These are phyloP conservation scores for Diaporthe capsici DNA, from an alignment of 2,329 filamentous ascomycete species.

Conservation along the genomic window DNA sequence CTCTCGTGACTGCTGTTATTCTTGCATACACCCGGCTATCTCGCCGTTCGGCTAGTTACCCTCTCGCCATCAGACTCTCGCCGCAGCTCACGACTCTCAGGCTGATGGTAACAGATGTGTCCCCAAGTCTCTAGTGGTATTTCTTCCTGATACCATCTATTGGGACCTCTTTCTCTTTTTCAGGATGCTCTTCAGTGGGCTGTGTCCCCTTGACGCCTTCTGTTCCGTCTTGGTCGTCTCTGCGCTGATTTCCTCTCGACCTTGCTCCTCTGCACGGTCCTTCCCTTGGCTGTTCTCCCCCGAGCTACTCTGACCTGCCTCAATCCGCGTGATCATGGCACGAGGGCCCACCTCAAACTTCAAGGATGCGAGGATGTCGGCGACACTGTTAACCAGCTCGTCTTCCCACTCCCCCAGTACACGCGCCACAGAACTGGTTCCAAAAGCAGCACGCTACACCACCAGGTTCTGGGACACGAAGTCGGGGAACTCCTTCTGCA, in stretches of 20 bases:
- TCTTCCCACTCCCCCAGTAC: background rate
- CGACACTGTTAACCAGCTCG: background rate
- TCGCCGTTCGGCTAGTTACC: background rate
- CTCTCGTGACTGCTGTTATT: background rate
- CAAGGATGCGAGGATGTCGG: background rate
- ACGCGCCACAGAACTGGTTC: too few relatives aligned
- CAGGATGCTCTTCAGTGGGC: background rate
- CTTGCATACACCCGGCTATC: background rate
- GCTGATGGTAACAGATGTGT: background rate
- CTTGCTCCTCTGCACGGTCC: background rate
- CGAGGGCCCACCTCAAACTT: too few relatives aligned
- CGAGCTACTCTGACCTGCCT: background rate
- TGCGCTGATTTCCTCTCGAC: background rate
- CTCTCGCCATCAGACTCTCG: too few relatives aligned
- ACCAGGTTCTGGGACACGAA: constrained; percentile 44
- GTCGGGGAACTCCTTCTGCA: constrained; percentile 85
- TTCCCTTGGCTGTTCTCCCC: background rate
- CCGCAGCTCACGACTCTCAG: background rate
- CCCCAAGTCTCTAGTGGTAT: background rate
- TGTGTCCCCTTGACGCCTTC: too few relatives aligned
- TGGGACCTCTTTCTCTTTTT: background rate
- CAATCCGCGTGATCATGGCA: background rate
- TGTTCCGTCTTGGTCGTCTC: background rate
- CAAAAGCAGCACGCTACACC: constrained; percentile 31
- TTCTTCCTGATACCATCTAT: background rate